A percentile compares a stretch with the other conserved stretches of the same genome.
Conservation (phyloP, 2,329 filamentous ascomycete species). For the Byssothecium circinans region DNA sequence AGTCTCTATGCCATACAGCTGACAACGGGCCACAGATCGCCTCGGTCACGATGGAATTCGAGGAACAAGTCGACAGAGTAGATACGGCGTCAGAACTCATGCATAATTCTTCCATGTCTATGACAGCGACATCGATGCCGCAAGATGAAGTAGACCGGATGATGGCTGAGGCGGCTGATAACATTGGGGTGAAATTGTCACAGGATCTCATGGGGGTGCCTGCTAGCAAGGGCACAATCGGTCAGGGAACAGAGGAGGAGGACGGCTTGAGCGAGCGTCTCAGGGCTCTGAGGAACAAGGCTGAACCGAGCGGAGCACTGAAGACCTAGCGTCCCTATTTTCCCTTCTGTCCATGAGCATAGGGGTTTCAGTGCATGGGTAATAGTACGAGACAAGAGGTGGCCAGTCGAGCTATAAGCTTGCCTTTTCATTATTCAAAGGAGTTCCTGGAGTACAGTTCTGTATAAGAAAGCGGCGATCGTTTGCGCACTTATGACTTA, state of each 20-base stretch:
- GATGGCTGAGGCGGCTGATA: constrained; percentile 83
- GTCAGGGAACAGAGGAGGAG: background rate
- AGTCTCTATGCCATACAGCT: background rate
- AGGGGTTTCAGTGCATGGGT: too few species aligned
- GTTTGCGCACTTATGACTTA: too few species aligned
- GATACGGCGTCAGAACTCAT: constrained; percentile 67
- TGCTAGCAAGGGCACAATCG: constrained; percentile 56
- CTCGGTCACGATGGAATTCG: constrained; percentile 67
- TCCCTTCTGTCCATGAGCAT: too few species aligned
- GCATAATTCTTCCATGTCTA: constrained; percentile 79
- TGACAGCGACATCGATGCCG: constrained; percentile 72
- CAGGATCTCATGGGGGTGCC: constrained; percentile 69
- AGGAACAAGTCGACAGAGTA: constrained; percentile 58
- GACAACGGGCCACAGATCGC: constrained; percentile 53
- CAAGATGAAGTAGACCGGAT: constrained; percentile 86
- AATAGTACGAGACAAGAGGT: too few species aligned
- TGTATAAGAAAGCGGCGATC: too few species aligned
- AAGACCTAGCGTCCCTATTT: too few species aligned
- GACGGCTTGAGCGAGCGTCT: background rate
- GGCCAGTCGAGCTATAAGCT: too few species aligned
- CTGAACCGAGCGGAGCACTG: too few species aligned
- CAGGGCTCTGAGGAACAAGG: background rate
- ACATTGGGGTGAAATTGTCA: constrained; percentile 80
- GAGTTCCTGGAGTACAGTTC: too few species aligned
- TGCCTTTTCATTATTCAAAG: too few species aligned